Evolutionary conservation across 202 grass and related monocot species (phyloP), one percentile per base, ranked within the genome.

Genomic region (Hordeum pubiflorum): DNA sequence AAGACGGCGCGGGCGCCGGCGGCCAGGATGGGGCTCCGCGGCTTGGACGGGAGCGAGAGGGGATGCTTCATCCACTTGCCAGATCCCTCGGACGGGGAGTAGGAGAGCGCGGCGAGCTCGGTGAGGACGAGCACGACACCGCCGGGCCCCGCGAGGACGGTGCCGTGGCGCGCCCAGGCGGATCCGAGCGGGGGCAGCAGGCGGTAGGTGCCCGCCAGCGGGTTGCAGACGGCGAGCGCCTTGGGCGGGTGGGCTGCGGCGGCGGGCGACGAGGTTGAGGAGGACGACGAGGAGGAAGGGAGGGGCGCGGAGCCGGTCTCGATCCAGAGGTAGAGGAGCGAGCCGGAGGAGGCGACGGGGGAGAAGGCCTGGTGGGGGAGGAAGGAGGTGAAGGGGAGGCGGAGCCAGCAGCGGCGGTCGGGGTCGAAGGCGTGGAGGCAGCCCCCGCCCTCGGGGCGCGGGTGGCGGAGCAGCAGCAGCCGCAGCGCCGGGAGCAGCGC

Each of bases 161-260:
- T 97, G 63, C 91, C 94, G 79, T 97, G 94, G 81, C 91, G 94
- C 20, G 94, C 90, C 94, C 94, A 97, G 15, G 94, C 94, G 69
- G 94, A 97, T 58, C 91, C 94, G 61, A 97, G 94, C 14, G 87
- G 91, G 2, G 94, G 94, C 24, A 97, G 67, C 7, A 94, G 87
- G 75, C 89, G 86, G 85, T 90, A 89, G 9, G 83, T 88, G 41
- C 83, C 87, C 1, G 89, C 84, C 74, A 97, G 80, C 11, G 94
- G 94, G 80, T 98, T 98, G 88, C 95, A 98, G 17, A 93, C 92
- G n/a, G 84, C 88, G 75, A 98, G 95, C 14, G 88, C 92, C 79
- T 98, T 98, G 78, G 86, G 56, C 15, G 86, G 91, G 77, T 89
- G 86, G 13, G 41, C 79, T 32, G 80, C 0, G 21, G 89, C 39